These are phyloP conservation scores for Croton laevigatus DNA, from an alignment of 441 rosid genomes.

Conservation along the genomic window DNA sequence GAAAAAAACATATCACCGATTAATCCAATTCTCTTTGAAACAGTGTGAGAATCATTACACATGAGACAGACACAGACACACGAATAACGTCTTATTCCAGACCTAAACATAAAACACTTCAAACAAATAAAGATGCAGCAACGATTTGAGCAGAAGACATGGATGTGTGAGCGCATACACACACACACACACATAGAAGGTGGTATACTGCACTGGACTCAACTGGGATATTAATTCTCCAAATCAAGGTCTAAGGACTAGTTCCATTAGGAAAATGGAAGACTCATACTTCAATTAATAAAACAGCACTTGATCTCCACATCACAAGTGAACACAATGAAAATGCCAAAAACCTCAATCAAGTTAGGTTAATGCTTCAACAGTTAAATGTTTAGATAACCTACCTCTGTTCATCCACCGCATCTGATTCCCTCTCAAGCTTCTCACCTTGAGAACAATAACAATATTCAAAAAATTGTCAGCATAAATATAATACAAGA, in stretches of 20 bases:
- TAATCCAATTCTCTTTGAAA: not conserved
- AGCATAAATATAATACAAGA: slow-evolving; percentile 1
- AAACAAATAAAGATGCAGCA: not conserved
- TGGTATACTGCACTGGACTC: not conserved
- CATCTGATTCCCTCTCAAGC: slow-evolving; percentile 31
- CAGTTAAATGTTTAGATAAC: slow-evolving; percentile 11
- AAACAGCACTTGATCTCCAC: not conserved
- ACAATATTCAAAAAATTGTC: slow-evolving; percentile 15
- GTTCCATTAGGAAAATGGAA: not conserved
- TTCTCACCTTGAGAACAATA: slow-evolving; percentile 32
- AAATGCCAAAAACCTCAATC: not conserved
- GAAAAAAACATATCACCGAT: not conserved
- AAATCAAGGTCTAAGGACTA: not conserved
- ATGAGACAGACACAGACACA: not conserved
- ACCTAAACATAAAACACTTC: not conserved
- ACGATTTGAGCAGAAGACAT: not conserved
- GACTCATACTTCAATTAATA: not conserved
- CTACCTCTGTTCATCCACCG: slow-evolving; percentile 31
- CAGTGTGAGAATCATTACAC: not conserved
- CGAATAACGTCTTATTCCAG: not conserved
- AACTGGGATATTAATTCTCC: too few relatives aligned
- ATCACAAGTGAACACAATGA: slow-evolving; percentile 9
- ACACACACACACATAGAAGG: not conserved
- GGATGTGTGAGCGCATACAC: not conserved
- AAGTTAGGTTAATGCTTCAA: not conserved